Evolutionary conservation across 2,329 filamentous ascomycete species (phyloP), one percentile per base, ranked within the genome.

Genomic region (Aspergillus sp.): DNA sequence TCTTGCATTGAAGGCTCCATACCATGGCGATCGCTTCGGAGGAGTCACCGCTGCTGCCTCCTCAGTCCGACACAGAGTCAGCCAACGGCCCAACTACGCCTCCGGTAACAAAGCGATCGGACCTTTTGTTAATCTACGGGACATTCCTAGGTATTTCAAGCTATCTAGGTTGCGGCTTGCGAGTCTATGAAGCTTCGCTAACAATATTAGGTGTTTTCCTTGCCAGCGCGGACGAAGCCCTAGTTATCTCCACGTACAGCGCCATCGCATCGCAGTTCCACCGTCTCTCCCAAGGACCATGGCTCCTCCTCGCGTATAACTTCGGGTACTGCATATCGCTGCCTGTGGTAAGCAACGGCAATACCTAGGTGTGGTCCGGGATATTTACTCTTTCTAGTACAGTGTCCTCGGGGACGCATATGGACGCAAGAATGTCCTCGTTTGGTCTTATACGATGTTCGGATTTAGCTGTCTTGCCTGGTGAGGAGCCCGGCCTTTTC

Each of bases 241-340:
- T 90, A 1, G 79, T 90, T 0, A 70, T 90, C 8, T 86, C 88
- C 0, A 89, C 86, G 0, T 85, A 88, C 64, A 80, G 82, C 1
- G 75, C 77, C 3, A 77, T 81, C 41, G 71, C 78, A 0, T 80
- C 79, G 0, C 76, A 80, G 19, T 80, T 81, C 58, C 63, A 76
- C 52, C 70, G 72, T 15, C 65, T 80, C 5, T 67, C 72, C 11
- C 68, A 73, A 21, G 77, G 75, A 0, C 73, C 70, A 35, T 81
- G 78, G 79, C 69, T 81, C 0, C 60, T 80, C 7, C 75, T 74
- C 1, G 75, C 75, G 19, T 81, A 78, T 62, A 72, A 74, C 6
- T 70, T 80, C 6, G 78, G 77, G 3, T 69, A 70, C 53, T 77
- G 76, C 48, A 73, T 74, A 3, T 72, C 70, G 2, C 74, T 79